Evolutionary conservation across 176 grass and related monocot genomes (phyloP), one percentile per base, ranked within the genome.

Genomic region (Raddia distichophylla): DNA sequence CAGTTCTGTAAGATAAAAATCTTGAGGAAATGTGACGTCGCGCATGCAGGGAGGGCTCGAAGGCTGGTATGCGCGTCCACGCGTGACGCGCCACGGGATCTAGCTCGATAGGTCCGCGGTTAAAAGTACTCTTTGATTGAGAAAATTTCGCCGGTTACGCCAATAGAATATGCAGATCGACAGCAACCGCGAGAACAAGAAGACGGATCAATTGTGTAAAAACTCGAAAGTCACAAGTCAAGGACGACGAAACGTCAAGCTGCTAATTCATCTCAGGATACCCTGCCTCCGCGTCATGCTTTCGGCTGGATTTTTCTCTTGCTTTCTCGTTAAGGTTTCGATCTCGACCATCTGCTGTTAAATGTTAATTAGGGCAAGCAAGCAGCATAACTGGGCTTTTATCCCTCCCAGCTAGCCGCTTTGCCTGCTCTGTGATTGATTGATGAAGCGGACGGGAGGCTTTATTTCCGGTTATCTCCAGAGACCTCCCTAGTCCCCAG

Each of bases 301-400:
- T 70, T 59, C 53, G 5, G 66, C 66, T 35, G 35, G 46, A n/a
- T 73, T 65, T 40, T 62, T 67, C 68, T 15, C 44, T 88, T 75
- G 76, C 82, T 89, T 89, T 42, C 47, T 75, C 71, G 71, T 37
- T 63, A 89, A 89, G 76, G 37, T 20, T 80, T 71, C 9, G 62
- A 19, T 16, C 37, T 69, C 69, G 71, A 46, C 44, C 0, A 34
- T 32, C 44, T 18, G 9, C 65, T 18, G 8, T 34, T 1, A 45
- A 40, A 40, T 40, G 37, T 27, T 27, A 27, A 11, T 7, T 8
- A 70, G 8, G 5, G 75, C 68, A 27, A 0, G 37, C 37, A 40
- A 3, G 37, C 37, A 40, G 37, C 37, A 49, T 44, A 17, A 55
- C 47, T 10, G 34, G 27, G 4, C 3, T 18, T 48, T 45, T 56